Evolutionary conservation across 768 basidiomycete species (phyloP), one percentile per base, ranked within the genome.

Genomic region (Collybiopsis luxurians): DNA sequence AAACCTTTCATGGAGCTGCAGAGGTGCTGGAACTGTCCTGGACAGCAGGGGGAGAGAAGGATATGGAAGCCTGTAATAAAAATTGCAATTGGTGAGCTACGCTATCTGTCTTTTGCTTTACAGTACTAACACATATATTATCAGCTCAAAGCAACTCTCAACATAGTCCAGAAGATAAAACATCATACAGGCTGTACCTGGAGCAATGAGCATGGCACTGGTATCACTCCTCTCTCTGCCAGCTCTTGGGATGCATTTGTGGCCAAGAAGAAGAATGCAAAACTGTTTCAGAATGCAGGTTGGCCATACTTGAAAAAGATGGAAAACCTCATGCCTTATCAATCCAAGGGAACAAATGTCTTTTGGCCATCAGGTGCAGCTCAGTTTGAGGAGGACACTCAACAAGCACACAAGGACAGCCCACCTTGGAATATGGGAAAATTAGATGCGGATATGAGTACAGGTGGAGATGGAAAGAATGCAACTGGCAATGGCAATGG

Each of bases 271-370:
- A 23, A 17, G n/a, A 54, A 23, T 6, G 39, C 39, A 11, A 46
- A 57, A 60, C 27, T 46, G 4, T 56, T 56, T 43, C 44, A 36
- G 11, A 56, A 56, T 24, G 15, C 47, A 17, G 55, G 55, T 11
- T 56, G 55, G 55, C 44, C 31, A 30, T 42, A 31, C 19, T 38
- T 47, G 19, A 12, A 46, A 10, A 19, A 38, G 17, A 38, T 56
- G 45, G 53, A 54, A 9, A 23, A 6, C 3, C 10, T 30, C 19
- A 54, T 44, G 12, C 42, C 53, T 17, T 44, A 52, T 30, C 36
- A 19, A 10, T 19, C 39, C 6, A 54, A 54, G 40, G 36, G 53
- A 5, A 42, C 53, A 3, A 43, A 54, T n/a, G 42, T 54, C 42
- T 39, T 26, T 26, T 19, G 53, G 4, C 53, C 53, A 26, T 13